Base-by-base conservation (phyloP, 805 yeast genomes). In the Saccharomycopsis capsularis region DNA sequence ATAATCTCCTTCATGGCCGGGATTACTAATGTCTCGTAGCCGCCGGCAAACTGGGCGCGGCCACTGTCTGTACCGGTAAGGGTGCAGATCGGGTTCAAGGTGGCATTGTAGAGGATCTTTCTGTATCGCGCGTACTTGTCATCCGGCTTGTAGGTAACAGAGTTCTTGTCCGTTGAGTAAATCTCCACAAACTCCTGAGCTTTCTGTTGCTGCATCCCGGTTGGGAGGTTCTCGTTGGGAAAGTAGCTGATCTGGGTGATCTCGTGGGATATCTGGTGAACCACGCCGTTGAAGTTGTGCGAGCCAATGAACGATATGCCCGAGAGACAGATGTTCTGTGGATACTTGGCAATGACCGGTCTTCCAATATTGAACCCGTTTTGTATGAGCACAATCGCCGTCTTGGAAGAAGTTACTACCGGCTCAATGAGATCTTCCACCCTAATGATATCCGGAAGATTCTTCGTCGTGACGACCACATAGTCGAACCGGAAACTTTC, bases 1-100 rank as follows among this genome's bases (percentile, higher is more conserved):
- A 74, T 62, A n/a, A 85, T 70, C 61, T 85, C 95, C 32, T 68
- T 63, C 89, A 82, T 82, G 0, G 85, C 83, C 2, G 86, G 87
- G 36, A 64, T 54, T 5, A 73, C 61, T 11, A 78, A 53, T 0
- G 63, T 47, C 15, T 69, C 67, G 24, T 67, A 58, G 13, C 72
- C 70, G 3, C 78, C 79, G 24, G 72, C 60, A 29, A 68, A 60
- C 49, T 63, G 69, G 29, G 77, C 56, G 44, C 84, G 69, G 19
- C 82, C 83, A 16, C 74, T 70, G 56, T 81, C 87, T 7, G 78
- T 62, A 16, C 74, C 73, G 2, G 82, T 74, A 42, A 82, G 61
- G 0, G 85, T 78, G 52, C 82, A 71, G 3, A 75, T 64, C 4
- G 89, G 73, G 65, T 85, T 85, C 59, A 79, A 68, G 1, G 82